Conservation (phyloP, 2,329 filamentous ascomycete genomes). For the Colletotrichum aenigma region DNA sequence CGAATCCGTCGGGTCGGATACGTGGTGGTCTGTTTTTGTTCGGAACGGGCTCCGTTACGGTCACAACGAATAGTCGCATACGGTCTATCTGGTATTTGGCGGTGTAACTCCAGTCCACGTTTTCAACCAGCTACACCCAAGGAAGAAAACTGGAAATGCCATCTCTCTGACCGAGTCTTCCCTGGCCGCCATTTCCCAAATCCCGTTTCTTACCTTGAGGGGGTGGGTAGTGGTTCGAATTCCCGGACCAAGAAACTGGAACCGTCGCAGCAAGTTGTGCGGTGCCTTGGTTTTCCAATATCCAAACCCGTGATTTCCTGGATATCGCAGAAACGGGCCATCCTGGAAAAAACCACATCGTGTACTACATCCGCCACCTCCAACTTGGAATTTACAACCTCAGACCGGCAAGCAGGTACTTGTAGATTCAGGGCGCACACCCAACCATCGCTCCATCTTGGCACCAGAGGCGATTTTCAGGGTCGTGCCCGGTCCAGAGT, state of each 20-base stretch:
- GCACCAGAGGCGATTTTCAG: background rate
- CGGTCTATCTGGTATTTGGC: background rate
- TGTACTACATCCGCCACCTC: background rate
- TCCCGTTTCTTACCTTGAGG: background rate
- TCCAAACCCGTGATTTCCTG: background rate
- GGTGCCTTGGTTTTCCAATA: background rate
- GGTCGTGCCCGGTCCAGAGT: background rate
- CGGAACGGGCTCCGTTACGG: conserved; percentile 2
- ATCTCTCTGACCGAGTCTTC: background rate
- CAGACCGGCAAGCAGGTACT: background rate
- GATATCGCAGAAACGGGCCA: background rate
- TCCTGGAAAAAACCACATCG: background rate
- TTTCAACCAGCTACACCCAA: background rate
- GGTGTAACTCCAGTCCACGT: background rate
- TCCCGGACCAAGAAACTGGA: background rate
- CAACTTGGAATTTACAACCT: background rate
- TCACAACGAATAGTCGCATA: background rate
- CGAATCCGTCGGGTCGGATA: background rate
- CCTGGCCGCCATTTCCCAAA: background rate
- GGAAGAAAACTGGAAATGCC: background rate
- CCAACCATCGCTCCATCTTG: background rate
- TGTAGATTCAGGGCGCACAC: background rate
- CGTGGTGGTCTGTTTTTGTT: background rate
- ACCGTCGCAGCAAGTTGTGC: background rate
- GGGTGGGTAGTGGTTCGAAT: background rate